Percentiles rank a stretch among this genome's conserved stretches.
Evolutionary conservation across 768 basidiomycete genomes (phyloP).

Genomic region (Lentinula sp.): DNA sequence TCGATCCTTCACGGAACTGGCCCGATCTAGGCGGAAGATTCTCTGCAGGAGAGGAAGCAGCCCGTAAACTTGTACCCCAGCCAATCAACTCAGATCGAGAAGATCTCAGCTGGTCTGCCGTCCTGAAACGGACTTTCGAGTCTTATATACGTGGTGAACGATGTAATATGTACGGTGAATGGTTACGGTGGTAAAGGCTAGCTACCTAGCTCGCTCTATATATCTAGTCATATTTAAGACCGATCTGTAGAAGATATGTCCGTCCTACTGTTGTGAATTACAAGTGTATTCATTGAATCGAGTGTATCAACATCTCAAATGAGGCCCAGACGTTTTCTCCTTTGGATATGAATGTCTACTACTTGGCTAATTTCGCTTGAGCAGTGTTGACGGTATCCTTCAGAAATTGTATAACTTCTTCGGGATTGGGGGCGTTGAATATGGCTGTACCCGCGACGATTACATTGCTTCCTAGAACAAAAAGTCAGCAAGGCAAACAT

Average conservation of each 20-base stretch:
- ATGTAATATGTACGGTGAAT: slow-evolving; percentile 95
- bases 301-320: no score
- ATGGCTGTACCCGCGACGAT: slow-evolving; percentile 98
- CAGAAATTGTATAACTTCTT: slow-evolving; percentile 66
- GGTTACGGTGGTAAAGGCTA: slow-evolving; percentile 42
- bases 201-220: not conserved
- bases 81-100: slow-evolving; percentile 54
- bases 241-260: not conserved
- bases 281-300: no score
- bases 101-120: slow-evolving; percentile 89
- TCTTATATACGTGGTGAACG: slow-evolving; percentile 84
- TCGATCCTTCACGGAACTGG: slow-evolving; percentile 90
- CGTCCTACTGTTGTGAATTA: no score
- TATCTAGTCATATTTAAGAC: not conserved
- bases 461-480: slow-evolving; percentile 80
- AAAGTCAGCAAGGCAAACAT: not conserved
- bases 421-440: slow-evolving; percentile 76
- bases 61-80: slow-evolving; percentile 31
- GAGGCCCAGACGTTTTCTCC: no score
- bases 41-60: slow-evolving; percentile 63
- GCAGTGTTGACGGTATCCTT: slow-evolving; percentile 67
- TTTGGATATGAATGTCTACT: slow-evolving; percentile 1
- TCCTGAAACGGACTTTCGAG: slow-evolving; percentile 94
- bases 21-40: slow-evolving; percentile 88
- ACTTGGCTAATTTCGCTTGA: slow-evolving; percentile 38